Conservation (phyloP, 2,329 filamentous ascomycete genomes). For the Aspergillus unguis region DNA sequence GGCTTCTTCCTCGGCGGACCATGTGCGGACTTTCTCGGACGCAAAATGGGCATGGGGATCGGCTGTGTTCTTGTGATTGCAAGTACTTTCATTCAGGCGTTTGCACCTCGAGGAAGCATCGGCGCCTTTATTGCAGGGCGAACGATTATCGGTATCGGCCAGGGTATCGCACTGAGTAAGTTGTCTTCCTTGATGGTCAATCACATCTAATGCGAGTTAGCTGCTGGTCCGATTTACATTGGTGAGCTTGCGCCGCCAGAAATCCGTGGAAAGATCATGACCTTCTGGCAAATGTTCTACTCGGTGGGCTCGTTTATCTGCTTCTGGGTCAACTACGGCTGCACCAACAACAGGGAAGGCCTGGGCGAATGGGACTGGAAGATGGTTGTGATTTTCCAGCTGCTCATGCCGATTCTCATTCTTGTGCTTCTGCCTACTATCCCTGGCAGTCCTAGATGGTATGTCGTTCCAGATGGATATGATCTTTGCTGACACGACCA, state of each 20-base stretch:
- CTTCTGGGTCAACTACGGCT: conserved; percentile 65
- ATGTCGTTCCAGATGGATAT: conserved; percentile 27
- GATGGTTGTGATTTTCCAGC: conserved; percentile 69
- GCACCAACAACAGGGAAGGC: conserved; percentile 51
- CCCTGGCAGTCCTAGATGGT: conserved; percentile 67
- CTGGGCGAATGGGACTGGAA: conserved; percentile 72
- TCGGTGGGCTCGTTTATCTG: conserved; percentile 64
- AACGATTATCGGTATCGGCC: conserved; percentile 66
- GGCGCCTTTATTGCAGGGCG: conserved; percentile 67
- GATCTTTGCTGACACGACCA: conserved; percentile 5
- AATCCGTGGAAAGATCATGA: conserved; percentile 66
- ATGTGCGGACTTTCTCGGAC: conserved; percentile 59
- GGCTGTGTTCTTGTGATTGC: conserved; percentile 65
- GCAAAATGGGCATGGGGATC: conserved; percentile 62
- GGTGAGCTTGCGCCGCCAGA: conserved; percentile 63
- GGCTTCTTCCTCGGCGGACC: conserved; percentile 69
- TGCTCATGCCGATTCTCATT: conserved; percentile 64
- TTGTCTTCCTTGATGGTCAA: too few species aligned
- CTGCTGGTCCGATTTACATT: conserved; percentile 68
- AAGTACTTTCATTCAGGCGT: conserved; percentile 67
- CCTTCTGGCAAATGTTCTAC: conserved; percentile 68
- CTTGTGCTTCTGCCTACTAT: conserved; percentile 61
- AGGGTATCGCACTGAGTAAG: conserved; percentile 63
- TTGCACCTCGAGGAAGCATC: conserved; percentile 58
- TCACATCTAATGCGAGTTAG: conserved; percentile 29